Evolutionary conservation across 139 green algal species (phyloP).

Genomic region (Nannochloris sp.): DNA sequence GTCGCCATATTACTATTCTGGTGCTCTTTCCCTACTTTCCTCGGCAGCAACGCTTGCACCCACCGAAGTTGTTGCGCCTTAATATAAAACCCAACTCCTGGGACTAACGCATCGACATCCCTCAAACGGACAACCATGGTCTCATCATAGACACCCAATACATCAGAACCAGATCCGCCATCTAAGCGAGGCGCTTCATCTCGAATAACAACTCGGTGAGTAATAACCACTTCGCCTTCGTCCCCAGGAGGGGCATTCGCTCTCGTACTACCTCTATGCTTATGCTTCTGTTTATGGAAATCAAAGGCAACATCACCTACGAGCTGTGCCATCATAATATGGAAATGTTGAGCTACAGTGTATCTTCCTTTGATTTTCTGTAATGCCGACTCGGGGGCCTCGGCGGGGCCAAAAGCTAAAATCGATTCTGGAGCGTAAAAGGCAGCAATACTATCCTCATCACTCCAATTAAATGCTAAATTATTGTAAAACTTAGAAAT

Average conservation of each 20-base stretch:
- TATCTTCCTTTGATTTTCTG: constrained; percentile 23
- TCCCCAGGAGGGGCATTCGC: not conserved
- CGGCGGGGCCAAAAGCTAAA: not conserved
- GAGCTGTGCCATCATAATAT: constrained; percentile 10
- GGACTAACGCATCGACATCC: not conserved
- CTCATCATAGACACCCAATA: not conserved
- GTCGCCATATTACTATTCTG: not conserved
- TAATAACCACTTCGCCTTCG: not conserved
- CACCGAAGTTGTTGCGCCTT: not conserved
- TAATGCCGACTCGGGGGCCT: not conserved
- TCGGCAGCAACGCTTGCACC: not conserved
- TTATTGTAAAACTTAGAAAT: constrained; percentile 24
- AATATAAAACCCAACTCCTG: constrained; percentile 3
- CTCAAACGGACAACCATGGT: not conserved
- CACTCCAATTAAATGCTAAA: constrained; percentile 15
- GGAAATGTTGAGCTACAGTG: constrained; percentile 28
- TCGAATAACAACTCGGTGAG: constrained; percentile 24
- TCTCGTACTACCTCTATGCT: not conserved
- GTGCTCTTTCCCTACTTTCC: not conserved
- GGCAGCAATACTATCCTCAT: constrained; percentile 15
- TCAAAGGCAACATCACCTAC: not conserved
- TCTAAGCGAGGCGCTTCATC: constrained; percentile 29
- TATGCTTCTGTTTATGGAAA: not conserved
- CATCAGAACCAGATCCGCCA: not conserved
- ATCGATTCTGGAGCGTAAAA: constrained; percentile 25